phyloP scores from a whole-genome alignment of 2,329 filamentous ascomycete genomes.

The Teratosphaeria epicoccoides region DNA sequence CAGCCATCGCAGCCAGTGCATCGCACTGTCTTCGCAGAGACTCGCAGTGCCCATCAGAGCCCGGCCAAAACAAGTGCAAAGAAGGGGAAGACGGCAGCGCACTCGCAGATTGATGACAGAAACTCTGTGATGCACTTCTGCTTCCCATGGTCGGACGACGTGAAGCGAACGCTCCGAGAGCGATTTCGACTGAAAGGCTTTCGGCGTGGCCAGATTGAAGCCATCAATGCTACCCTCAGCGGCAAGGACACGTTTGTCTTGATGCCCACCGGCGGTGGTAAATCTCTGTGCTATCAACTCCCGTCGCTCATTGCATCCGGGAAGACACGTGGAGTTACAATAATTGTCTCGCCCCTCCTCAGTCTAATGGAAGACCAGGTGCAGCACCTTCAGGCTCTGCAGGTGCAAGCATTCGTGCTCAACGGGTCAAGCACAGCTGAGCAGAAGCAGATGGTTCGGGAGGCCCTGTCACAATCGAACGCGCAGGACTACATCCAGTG shows the following conservation, averaged over 20 bases:
- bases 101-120: slow-evolving; percentile 13
- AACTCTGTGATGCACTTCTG: slow-evolving; percentile 17
- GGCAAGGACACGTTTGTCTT: slow-evolving; percentile 89
- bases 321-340: slow-evolving; percentile 72
- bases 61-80: slow-evolving; percentile 18
- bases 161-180: slow-evolving; percentile 68
- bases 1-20: background rate
- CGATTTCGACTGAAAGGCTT: slow-evolving; percentile 79
- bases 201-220: slow-evolving; percentile 81
- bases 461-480: slow-evolving; percentile 48
- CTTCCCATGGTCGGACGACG: slow-evolving; percentile 74
- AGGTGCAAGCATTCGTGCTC: slow-evolving; percentile 70
- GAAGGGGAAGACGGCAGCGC: slow-evolving; percentile 16
- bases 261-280: slow-evolving; percentile 96
- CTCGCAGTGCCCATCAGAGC: slow-evolving; percentile 14
- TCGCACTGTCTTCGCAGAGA: slow-evolving; percentile 25
- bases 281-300: slow-evolving; percentile 92
- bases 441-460: slow-evolving; percentile 56
- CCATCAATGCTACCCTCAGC: slow-evolving; percentile 82
- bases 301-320: slow-evolving; percentile 76
- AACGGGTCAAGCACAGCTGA: slow-evolving; percentile 62
- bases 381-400: slow-evolving; percentile 61
- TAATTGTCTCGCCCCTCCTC: slow-evolving; percentile 88
- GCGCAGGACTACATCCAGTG: slow-evolving; percentile 73
- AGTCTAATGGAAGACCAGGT: slow-evolving; percentile 98